A percentile compares a stretch with the other conserved stretches of the same genome.
These are phyloP conservation scores for Gossypium thurberi DNA, from an alignment of 345 rosid species.

Conservation along the genomic window DNA sequence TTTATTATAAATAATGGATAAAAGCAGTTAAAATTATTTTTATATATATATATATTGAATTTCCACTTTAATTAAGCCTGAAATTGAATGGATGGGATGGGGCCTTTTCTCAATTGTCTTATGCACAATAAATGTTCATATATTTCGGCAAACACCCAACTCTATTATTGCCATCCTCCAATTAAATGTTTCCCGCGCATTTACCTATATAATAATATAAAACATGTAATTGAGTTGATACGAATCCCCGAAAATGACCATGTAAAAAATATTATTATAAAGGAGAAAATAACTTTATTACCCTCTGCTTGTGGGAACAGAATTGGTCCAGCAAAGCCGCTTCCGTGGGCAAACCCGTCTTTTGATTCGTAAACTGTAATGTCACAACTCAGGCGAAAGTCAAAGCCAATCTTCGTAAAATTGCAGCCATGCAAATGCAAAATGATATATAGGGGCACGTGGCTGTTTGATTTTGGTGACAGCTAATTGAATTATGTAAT, in stretches of 20 bases:
- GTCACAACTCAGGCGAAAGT: background rate
- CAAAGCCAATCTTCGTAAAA: background rate
- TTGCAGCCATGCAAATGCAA: constrained; percentile 10
- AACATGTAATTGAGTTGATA: background rate
- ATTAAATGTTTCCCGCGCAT: constrained; percentile 23
- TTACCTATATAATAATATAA: background rate
- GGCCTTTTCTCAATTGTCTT: background rate
- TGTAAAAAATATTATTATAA: background rate
- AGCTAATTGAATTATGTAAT: constrained; percentile 38
- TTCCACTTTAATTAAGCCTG: background rate
- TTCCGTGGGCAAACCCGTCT: background rate
- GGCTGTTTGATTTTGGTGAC: constrained; percentile 41
- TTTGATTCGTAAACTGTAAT: background rate
- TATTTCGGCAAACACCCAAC: constrained; percentile 40
- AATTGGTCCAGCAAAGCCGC: background rate
- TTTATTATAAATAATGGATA: no score
- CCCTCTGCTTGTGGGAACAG: background rate
- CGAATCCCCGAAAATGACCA: background rate
- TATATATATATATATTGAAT: no score
- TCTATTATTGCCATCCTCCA: constrained; percentile 36
- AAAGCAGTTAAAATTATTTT: no score
- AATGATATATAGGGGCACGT: constrained; percentile 21
- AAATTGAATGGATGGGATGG: background rate
- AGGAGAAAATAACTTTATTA: background rate
- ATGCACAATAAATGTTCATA: constrained; percentile 28